Evolutionary conservation across 208 protist genomes (phyloP), one percentile per base, ranked within the genome.

Genomic region (Leishmania arabica): DNA sequence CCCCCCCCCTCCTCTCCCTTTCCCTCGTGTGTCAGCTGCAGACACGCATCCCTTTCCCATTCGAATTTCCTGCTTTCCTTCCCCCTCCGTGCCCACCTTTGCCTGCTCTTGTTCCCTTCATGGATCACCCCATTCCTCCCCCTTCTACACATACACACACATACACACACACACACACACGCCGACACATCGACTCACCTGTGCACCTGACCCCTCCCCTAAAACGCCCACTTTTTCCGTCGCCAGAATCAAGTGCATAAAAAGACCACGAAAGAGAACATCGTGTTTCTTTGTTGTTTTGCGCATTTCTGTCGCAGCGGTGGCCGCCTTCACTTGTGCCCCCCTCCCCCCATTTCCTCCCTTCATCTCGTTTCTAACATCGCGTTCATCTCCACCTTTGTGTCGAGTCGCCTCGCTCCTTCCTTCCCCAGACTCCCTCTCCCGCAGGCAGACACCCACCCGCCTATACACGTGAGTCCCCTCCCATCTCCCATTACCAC

Each of bases 291-390:
- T 62, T 31, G 27, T 6, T 15, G 56, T 31, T 62, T 62, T 62
- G 24, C 4, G 56, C 24, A 62, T 31, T 31, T 62, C 24, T 31
- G 24, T 62, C 56, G 56, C 4, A n/a, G 24, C 56, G 8, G 5
- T 80, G 51, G 3, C 53, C 80, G 37, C 54, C 49, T 73, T 74
- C 74, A 27, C 11, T 69, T 74, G 45, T 77, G 24, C 72, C 78
- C 71, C 34, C 27, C 34, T 1, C 53, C 37, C 34, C 13, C 27
- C 34, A n/a, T n/a, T 17, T 21, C 21, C 37, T 49, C 0, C 45
- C 34, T 73, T 19, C 34, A 37, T 73, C 68, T 45, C 49, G 42
- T 34, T 74, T 56, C 31, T 21, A 40, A 42, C 4, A 2, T 74
- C 54, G 21, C 42, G 51, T 40, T 37, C 27, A 45, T 47, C 3